Conservation (phyloP, 257 asterid genomes). For the Rhazya stricta region DNA sequence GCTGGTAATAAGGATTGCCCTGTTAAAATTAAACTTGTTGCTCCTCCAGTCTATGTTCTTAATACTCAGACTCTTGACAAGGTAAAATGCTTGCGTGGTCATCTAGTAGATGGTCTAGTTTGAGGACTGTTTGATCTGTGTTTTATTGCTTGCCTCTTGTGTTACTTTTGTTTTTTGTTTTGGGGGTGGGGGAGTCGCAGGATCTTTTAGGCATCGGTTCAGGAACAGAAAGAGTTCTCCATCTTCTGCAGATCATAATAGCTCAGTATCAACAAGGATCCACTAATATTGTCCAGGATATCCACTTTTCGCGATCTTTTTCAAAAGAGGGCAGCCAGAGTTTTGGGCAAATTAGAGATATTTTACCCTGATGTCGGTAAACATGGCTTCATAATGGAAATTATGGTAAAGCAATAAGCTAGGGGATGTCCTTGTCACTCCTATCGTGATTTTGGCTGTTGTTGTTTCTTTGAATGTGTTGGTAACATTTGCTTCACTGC, state of each 20-base stretch:
- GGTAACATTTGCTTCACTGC: background rate
- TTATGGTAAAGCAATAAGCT: background rate
- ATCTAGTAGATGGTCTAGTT: background rate
- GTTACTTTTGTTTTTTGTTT: no score
- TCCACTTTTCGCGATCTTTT: background rate
- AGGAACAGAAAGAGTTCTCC: background rate
- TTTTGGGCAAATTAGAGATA: background rate
- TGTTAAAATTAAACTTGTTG: conserved; percentile 88
- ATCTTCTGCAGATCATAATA: background rate
- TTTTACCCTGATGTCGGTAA: background rate
- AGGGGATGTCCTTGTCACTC: background rate
- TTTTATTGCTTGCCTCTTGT: background rate
- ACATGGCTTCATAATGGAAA: background rate
- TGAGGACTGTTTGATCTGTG: background rate
- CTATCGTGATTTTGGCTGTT: background rate
- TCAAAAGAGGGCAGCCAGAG: background rate
- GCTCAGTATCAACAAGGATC: background rate
- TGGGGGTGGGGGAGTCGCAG: background rate
- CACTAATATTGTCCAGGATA: background rate
- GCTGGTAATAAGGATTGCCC: conserved; percentile 94
- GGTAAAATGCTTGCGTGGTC: conserved; percentile 34
- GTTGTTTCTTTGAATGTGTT: background rate
- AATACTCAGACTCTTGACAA: conserved; percentile 87
- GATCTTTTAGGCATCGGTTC: background rate
- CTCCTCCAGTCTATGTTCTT: conserved; percentile 87